A percentile compares a stretch with the other conserved stretches of the same genome.
Conservation (phyloP, 345 rosid genomes). For the Durio zibethinus region DNA sequence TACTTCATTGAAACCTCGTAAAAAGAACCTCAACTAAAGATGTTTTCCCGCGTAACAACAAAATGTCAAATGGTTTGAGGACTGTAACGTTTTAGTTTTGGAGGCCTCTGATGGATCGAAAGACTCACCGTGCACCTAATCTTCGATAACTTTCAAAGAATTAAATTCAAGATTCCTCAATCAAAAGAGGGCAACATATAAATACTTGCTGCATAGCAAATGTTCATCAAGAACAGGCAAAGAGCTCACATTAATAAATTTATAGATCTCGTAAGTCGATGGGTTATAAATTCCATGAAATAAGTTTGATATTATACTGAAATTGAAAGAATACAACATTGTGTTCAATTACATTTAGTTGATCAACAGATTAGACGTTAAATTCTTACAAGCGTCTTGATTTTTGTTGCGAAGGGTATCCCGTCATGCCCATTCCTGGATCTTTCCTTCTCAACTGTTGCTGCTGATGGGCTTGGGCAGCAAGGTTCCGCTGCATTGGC, state of each 20-base stretch:
- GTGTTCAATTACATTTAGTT: background rate
- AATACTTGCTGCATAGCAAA: slow-evolving; percentile 20
- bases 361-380: background rate
- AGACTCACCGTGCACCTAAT: background rate
- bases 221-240: background rate
- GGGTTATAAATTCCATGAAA: background rate
- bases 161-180: background rate
- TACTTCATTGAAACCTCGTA: background rate
- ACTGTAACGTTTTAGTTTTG: background rate
- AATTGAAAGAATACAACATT: slow-evolving; percentile 5
- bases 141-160: background rate
- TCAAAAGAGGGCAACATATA: background rate
- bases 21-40: background rate
- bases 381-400: slow-evolving; percentile 59
- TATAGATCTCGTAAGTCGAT: background rate
- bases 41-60: background rate
- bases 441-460: slow-evolving; percentile 84
- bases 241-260: background rate
- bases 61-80: background rate
- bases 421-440: slow-evolving; percentile 73
- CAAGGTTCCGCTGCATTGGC: slow-evolving; percentile 70
- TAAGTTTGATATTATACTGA: background rate
- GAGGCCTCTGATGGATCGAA: background rate
- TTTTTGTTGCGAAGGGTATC: slow-evolving; percentile 87
- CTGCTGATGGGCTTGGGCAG: slow-evolving; percentile 67